These are phyloP conservation scores for Cymodocea nodosa DNA, from an alignment of 116 monocot species.

Conservation along the genomic window DNA sequence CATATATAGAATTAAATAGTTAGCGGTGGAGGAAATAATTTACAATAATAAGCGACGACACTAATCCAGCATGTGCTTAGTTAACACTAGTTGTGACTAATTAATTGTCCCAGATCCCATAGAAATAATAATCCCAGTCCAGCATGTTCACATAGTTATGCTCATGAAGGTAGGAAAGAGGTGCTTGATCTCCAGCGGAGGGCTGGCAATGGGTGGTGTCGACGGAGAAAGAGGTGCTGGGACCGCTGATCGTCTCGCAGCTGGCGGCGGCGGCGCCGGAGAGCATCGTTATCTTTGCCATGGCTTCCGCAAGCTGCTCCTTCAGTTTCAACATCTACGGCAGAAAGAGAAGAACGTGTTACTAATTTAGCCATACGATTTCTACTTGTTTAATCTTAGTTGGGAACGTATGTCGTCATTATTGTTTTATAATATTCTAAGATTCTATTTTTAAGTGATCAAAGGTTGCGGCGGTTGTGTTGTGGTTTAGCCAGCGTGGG, in stretches of 20 bases:
- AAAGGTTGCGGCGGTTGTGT: too few species aligned
- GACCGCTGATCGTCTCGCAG: conserved; percentile 11
- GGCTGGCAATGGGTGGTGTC: conserved; percentile 7
- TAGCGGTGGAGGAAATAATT: conserved; percentile 1
- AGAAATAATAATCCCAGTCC: conserved; percentile 14
- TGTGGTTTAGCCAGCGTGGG: too few species aligned
- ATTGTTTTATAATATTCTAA: too few species aligned
- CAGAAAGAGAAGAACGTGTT: neutral
- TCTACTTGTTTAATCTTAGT: too few species aligned
- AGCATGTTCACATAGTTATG: conserved; percentile 13
- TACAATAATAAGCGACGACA: too few species aligned
- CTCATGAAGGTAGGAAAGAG: conserved; percentile 11
- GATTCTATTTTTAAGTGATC: too few species aligned
- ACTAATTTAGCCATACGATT: too few species aligned
- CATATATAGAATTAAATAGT: neutral
- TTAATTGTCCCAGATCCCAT: neutral
- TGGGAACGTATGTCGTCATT: too few species aligned
- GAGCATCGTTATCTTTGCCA: conserved; percentile 25
- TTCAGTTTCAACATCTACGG: conserved; percentile 27
- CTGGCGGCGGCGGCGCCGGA: neutral
- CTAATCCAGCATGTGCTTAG: too few species aligned
- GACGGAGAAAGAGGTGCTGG: conserved; percentile 21
- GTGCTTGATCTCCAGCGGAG: conserved; percentile 6
- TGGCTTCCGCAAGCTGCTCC: conserved; percentile 18
- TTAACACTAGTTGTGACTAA: neutral